Evolutionary conservation across 2,329 filamentous ascomycete genomes (phyloP), one percentile per base, ranked within the genome.

Genomic region (Stachybotrys chartarum): DNA sequence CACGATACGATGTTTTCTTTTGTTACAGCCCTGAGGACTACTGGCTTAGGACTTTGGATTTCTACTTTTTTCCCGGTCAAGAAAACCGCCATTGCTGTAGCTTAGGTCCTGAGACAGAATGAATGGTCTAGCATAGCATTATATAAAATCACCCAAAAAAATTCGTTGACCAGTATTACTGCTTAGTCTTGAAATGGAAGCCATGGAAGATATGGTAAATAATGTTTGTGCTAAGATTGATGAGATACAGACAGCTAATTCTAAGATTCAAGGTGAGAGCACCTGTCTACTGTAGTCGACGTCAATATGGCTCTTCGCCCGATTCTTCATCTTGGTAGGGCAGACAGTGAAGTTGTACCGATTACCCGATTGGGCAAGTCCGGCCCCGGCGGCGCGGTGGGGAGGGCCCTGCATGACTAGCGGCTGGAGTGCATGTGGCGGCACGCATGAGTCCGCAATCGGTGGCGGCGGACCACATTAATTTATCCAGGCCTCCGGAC

Each of bases 371-470:
- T 66, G 56, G 65, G 65, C 58, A 67, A 64, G 60, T 67, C 65
- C 65, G 65, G 58, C 45, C 48, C 63, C 53, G 55, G 62, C 61
- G 62, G 62, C 14, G 35, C 35, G 61, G 59, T 53, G 58, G 55
- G 53, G 58, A 48, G 54, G 54, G 57, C 59, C 35, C 54, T 61
- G 59, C 60, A 61, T 47, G 45, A 47, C 45, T 47, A 47, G 45
- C 45, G 45, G 11, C 10, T 42, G 63, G 60, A 24, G 58, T 59
- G 59, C 59, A 53, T 58, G 63, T 63, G 60, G 63, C 64, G 64
- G 64, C 65, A 60, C 54, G 60, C 64, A 64, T 64, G 57, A 56
- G 66, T 66, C 64, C 64, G 64, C 61, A 59, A 64, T 63, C 61
- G 30, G 47, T 50, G 63, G 44, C 45, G 45, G 8, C 10, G 35